Evolutionary conservation across 225 moss, liverwort and hornwort genomes (phyloP).

Genomic region (Marchantia polymorpha): DNA sequence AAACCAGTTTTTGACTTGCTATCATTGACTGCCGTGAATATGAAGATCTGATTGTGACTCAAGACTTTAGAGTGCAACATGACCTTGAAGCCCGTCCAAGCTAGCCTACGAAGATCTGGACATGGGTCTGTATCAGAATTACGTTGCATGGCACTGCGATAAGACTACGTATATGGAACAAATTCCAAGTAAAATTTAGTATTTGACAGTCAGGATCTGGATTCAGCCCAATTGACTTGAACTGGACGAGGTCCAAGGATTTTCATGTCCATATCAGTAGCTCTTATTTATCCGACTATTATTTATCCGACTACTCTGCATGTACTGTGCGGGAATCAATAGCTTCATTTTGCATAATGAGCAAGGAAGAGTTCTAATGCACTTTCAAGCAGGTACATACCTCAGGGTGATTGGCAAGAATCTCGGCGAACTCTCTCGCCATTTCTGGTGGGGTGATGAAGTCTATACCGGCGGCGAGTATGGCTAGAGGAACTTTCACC

Average conservation of each 20-base stretch:
- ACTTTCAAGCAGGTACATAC: conserved; percentile 12
- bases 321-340: not conserved
- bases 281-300: not conserved
- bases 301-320: not conserved
- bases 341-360: not conserved
- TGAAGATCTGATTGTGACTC: too few relatives aligned
- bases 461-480: conserved; percentile 54
- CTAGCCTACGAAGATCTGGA: too few relatives aligned
- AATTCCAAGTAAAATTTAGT: too few relatives aligned
- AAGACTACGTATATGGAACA: too few relatives aligned
- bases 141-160: too few relatives aligned
- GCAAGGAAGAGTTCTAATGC: not conserved
- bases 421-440: conserved; percentile 37
- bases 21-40: too few relatives aligned
- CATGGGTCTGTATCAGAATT: too few relatives aligned
- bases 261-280: not conserved
- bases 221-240: not conserved
- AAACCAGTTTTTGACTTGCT: too few relatives aligned
- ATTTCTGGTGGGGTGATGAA: conserved; percentile 39
- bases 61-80: too few relatives aligned
- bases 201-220: not conserved
- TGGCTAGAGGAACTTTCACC: conserved; percentile 58
- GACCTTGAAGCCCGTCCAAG: too few relatives aligned
- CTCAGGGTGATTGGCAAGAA: conserved; percentile 33
- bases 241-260: not conserved